Base-by-base conservation (phyloP, 2,329 filamentous ascomycete genomes). In the Thielaviopsis musarum region DNA sequence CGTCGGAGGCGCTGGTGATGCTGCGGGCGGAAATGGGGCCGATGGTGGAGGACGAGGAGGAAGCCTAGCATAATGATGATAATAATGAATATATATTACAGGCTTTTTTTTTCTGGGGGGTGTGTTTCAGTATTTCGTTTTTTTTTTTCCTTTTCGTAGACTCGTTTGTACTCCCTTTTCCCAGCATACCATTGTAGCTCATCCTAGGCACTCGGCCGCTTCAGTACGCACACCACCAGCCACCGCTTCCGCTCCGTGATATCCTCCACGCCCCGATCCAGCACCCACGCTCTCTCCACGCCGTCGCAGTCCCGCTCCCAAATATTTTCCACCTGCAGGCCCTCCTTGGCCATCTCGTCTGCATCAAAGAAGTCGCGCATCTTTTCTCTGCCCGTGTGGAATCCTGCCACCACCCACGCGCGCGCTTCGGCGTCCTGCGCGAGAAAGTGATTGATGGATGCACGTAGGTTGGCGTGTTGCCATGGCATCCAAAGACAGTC, bases 401-500 rank as follows among this genome's bases (percentile, higher is more conserved):
- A 87, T 0, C 83, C 85, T 0, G 80, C 84, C 6, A 88, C 75
- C n/a, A 84, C 78, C 71, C 83, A 81, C 56, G 82, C 77, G 38
- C 79, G 73, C 2, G 81, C 78, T 17, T 65, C 68, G 7, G 65
- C 41, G 1, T 70, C 65, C 2, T 66, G 69, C 12, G 68, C 64
- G 19, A 88, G 72, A 66, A 88, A 86, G 69, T 81, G 80, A 5
- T 75, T 69, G 66, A 88, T 80, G 24, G 83, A 86, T 51, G 67
- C 69, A 54, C 77, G 76, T 26, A 89, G 74, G 68, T 83, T 85
- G n/a, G 70, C 75, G 69, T 89, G 86, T 72, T 88, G 79, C 73
- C 77, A 78, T 1, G 81, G 79, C 82, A 88, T 87, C 85, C 85
- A 89, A 60, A 87, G 75, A 66, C 85, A 88, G 70, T 89, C 85